These are phyloP conservation scores for Davidsoniella virescens DNA, from an alignment of 2,329 filamentous ascomycete species.

Conservation along the genomic window DNA sequence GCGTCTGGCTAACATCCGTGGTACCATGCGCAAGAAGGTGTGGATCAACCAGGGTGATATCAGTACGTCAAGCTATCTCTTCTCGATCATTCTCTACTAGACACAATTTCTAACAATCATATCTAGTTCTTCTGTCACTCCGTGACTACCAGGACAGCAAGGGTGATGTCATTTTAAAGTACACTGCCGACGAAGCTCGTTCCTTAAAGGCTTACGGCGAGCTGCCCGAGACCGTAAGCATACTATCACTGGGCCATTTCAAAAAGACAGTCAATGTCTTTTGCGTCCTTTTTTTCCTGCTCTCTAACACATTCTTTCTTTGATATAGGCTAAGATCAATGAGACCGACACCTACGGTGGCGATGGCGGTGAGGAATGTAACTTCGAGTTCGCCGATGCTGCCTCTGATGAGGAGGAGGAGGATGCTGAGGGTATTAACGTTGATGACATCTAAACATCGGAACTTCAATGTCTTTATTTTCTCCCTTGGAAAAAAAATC, in stretches of 20 bases:
- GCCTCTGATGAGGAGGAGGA: slow-evolving; percentile 42
- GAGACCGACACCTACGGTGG: slow-evolving; percentile 91
- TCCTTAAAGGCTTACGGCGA: slow-evolving; percentile 94
- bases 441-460: slow-evolving; percentile 71
- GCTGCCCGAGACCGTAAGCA: slow-evolving; percentile 56
- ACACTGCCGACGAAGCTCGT: slow-evolving; percentile 88
- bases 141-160: slow-evolving; percentile 92
- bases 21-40: slow-evolving; percentile 78
- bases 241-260: not conserved
- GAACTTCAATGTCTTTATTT: not conserved
- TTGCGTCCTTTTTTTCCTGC: not conserved
- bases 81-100: not conserved
- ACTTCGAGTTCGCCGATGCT: slow-evolving; percentile 98
- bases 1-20: slow-evolving; percentile 40
- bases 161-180: slow-evolving; percentile 94
- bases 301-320: not conserved
- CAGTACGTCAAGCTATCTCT: slow-evolving; percentile 13
- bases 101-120: not conserved
- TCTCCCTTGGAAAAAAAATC: not conserved
- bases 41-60: slow-evolving; percentile 99
- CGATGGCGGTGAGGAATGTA: slow-evolving; percentile 85
- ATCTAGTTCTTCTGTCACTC: slow-evolving; percentile 56
- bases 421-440: slow-evolving; percentile 64
- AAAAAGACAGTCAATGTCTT: not conserved
- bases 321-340: slow-evolving; percentile 80